These are phyloP conservation scores for Effrenium voratum DNA, from an alignment of 73 alveolate genomes.

Conservation along the genomic window DNA sequence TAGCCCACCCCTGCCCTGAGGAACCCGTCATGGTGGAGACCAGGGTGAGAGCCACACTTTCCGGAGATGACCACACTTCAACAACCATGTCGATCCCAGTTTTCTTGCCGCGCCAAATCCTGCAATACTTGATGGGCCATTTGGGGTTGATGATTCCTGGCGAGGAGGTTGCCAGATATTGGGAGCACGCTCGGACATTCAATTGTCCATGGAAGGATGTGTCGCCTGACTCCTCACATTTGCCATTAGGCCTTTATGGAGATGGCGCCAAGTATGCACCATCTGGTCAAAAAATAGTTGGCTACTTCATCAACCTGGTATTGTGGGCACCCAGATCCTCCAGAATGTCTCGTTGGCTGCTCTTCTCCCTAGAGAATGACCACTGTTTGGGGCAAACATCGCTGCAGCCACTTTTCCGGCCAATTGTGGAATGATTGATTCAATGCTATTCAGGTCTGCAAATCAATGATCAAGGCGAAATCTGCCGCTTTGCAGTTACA, in stretches of 20 bases:
- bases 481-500: background rate
- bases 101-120: background rate
- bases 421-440: background rate
- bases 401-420: background rate
- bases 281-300: background rate
- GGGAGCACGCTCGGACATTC: background rate
- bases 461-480: background rate
- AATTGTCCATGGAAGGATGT: background rate
- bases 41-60: background rate
- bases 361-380: conserved; percentile 20
- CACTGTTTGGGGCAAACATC: background rate
- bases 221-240: background rate
- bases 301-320: background rate
- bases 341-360: conserved; percentile 27
- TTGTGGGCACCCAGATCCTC: conserved; percentile 19
- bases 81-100: conserved; percentile 1
- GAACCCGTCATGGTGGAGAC: conserved; percentile 26
- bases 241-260: conserved; percentile 10
- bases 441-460: background rate
- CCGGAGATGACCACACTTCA: background rate
- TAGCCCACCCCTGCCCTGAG: too few relatives aligned
- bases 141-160: background rate
- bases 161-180: background rate
- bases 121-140: background rate
- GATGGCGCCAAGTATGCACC: conserved; percentile 42